Percentiles rank a stretch among this genome's conserved stretches.
phyloP scores from a whole-genome alignment of 73 alveolate species.

The Paramecium biaurelia region DNA sequence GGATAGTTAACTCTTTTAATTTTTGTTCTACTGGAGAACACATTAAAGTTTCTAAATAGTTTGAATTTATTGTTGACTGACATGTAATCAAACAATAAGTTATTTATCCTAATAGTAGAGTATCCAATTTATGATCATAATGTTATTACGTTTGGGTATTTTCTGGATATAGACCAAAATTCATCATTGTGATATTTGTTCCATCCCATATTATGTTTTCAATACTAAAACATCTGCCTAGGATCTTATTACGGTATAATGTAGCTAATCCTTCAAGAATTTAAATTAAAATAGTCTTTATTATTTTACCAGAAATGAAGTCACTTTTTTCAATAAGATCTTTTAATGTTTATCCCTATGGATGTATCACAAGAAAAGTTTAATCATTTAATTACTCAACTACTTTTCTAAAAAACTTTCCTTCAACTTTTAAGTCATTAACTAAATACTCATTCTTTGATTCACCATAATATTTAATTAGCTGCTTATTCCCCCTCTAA shows the following conservation, averaged over 20 bases:
- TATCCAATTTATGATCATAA: neutral
- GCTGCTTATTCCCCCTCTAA: neutral
- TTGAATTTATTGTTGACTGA: neutral
- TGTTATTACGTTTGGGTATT: neutral
- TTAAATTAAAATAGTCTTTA: neutral
- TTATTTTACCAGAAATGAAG: neutral
- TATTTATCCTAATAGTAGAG: neutral
- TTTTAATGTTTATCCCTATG: neutral
- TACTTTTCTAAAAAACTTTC: neutral
- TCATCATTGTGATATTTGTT: neutral
- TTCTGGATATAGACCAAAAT: neutral
- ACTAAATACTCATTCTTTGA: neutral
- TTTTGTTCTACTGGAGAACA: neutral
- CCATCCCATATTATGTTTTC: neutral
- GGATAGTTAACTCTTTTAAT: neutral
- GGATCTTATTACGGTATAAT: neutral
- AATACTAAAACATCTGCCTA: neutral
- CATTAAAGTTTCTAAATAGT: neutral
- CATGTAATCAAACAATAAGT: neutral
- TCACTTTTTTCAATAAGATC: neutral
- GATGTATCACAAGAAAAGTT: neutral
- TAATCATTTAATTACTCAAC: neutral
- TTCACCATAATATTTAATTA: neutral
- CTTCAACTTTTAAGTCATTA: neutral
- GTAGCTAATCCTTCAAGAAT: neutral